Base-by-base conservation (phyloP, 2,329 filamentous ascomycete genomes). In the Alternaria alternata region DNA sequence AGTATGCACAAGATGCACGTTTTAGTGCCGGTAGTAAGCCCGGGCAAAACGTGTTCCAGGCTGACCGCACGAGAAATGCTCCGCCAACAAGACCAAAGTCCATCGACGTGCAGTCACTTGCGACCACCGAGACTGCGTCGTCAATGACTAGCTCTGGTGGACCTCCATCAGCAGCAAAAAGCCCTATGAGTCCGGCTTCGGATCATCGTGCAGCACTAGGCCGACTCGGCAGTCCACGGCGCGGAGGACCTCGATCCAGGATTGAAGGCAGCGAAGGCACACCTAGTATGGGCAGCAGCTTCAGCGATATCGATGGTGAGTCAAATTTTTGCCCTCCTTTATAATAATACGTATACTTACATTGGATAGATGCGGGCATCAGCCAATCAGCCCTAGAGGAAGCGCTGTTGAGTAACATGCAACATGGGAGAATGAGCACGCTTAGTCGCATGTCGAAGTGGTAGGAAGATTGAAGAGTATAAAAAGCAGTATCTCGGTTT, bases 341-440 rank as follows among this genome's bases (percentile, higher is more conserved):
- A 28, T 38, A 26, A 43, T 28, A 14, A 55, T 53, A 36, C 63
- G 7, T 42, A 57, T 57, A 64, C 63, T 49, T 39, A 55, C 9
- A 47, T 43, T 16, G 32, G 18, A 34, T 20, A 91, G 91, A 94
- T 82, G 88, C 90, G 18, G 92, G 91, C 18, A 89, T 94, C 16
- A 93, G 91, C 28, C 91, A 93, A 75, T 92, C 89, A 16, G 91
- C 91, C 3, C 80, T 94, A 56, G 91, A 94, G 75, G 91, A 94
- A 74, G 91, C 90, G 7, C 79, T 93, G 53, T 86, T 91, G 20
- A 93, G 88, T 72, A 88, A 89, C 64, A 89, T 91, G 83, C 85
- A 88, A 67, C 85, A 88, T 65, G 86, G 85, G 4, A 70, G 88
- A 63, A 91, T 92, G 82, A 91, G 90, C 66, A 90, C 84, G 18